phyloP scores from a whole-genome alignment of 2,329 filamentous ascomycete species.

The Hortaea werneckii region DNA sequence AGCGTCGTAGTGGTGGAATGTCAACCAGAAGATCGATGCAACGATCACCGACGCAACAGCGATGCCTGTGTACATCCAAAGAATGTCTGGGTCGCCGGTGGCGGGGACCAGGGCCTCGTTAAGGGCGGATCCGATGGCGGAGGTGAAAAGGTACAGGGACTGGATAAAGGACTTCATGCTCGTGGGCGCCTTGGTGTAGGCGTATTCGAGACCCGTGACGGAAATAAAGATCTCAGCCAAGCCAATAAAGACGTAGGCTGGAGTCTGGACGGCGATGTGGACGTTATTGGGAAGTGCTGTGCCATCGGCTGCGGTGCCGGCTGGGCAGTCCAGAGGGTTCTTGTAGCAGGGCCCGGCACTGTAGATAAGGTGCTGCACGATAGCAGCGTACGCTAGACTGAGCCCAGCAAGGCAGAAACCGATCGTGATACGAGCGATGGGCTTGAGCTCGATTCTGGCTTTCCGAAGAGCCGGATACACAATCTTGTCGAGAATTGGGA shows the following conservation, averaged over 20 bases:
- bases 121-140: slow-evolving; percentile 48
- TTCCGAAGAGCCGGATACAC: slow-evolving; percentile 37
- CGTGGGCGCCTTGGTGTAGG: slow-evolving; percentile 37
- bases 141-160: slow-evolving; percentile 51
- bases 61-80: slow-evolving; percentile 46
- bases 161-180: slow-evolving; percentile 41
- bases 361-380: slow-evolving; percentile 49
- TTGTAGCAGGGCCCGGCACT: slow-evolving; percentile 42
- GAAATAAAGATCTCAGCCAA: slow-evolving; percentile 37
- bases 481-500: slow-evolving; percentile 35
- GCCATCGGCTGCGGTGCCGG: slow-evolving; percentile 20
- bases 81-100: slow-evolving; percentile 52
- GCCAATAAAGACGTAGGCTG: slow-evolving; percentile 37
- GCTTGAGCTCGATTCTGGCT: slow-evolving; percentile 32
- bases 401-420: slow-evolving; percentile 45
- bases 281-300: slow-evolving; percentile 30
- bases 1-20: slow-evolving; percentile 33
- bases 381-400: slow-evolving; percentile 46
- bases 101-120: slow-evolving; percentile 52
- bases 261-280: slow-evolving; percentile 36
- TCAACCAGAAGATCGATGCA: slow-evolving; percentile 19
- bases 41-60: slow-evolving; percentile 12
- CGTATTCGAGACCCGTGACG: slow-evolving; percentile 39
- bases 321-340: slow-evolving; percentile 29
- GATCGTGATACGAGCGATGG: slow-evolving; percentile 45